Conservation (phyloP, 805 yeast genomes). For the Huiozyma sinensis region DNA sequence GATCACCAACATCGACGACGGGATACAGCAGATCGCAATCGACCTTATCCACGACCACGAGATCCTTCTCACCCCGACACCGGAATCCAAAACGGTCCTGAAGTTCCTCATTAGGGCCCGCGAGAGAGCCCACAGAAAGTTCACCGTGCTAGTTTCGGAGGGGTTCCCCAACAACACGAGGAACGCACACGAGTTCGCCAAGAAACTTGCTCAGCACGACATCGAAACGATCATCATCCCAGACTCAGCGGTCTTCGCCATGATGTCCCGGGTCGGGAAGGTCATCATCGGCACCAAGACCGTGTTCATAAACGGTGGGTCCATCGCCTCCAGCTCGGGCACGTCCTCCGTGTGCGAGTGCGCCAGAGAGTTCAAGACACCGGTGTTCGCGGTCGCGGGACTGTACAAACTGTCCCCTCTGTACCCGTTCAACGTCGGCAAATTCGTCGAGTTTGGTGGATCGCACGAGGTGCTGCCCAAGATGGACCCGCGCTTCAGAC, state of each 20-base stretch:
- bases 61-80: conserved; percentile 79
- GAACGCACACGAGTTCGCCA: conserved; percentile 69
- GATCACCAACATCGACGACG: conserved; percentile 78
- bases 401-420: conserved; percentile 84
- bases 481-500: conserved; percentile 50
- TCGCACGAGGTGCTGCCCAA: conserved; percentile 38
- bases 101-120: conserved; percentile 81
- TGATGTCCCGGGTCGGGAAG: conserved; percentile 95
- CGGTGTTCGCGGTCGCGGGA: conserved; percentile 92
- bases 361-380: conserved; percentile 92
- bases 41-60: conserved; percentile 93
- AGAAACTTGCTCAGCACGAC: conserved; percentile 68
- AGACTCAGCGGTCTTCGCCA: conserved; percentile 85
- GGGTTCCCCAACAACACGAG: conserved; percentile 81
- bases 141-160: conserved; percentile 87
- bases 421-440: conserved; percentile 81
- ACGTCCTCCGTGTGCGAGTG: conserved; percentile 90
- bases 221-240: conserved; percentile 88
- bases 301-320: conserved; percentile 94
- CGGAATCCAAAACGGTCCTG: conserved; percentile 79
- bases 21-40: conserved; percentile 79
- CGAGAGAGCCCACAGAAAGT: conserved; percentile 61
- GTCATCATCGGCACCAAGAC: conserved; percentile 87
- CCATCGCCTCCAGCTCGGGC: conserved; percentile 78
- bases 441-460: conserved; percentile 82